phyloP scores from a whole-genome alignment of 169 alveolate genomes.

The Sarcocystis neurona region DNA sequence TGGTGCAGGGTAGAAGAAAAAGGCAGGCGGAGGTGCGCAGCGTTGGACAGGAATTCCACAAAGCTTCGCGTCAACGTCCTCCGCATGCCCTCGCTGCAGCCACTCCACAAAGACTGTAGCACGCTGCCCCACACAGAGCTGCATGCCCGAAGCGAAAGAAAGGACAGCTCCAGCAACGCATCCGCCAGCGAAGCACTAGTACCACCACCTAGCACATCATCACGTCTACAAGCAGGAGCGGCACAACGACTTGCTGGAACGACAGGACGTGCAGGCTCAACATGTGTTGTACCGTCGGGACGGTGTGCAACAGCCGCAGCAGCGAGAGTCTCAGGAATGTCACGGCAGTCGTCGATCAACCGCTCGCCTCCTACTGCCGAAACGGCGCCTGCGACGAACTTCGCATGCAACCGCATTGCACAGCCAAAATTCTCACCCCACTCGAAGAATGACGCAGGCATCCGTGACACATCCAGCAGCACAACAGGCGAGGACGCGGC shows the following conservation, averaged over 20 bases:
- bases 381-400: neutral
- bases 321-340: too few relatives aligned
- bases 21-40: neutral
- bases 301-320: too few relatives aligned
- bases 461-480: neutral
- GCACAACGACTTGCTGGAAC: too few relatives aligned
- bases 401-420: slow-evolving; percentile 10
- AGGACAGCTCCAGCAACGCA: slow-evolving; percentile 7
- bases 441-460: neutral
- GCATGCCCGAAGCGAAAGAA: slow-evolving; percentile 15
- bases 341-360: too few relatives aligned
- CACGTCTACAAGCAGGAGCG: too few relatives aligned
- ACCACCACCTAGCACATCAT: too few relatives aligned
- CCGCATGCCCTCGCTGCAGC: neutral
- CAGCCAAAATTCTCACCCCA: neutral
- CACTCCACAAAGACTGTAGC: slow-evolving; percentile 2
- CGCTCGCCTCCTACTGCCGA: too few relatives aligned
- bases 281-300: too few relatives aligned
- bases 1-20: slow-evolving; percentile 14
- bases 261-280: too few relatives aligned
- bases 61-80: neutral
- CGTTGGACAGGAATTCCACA: neutral
- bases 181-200: too few relatives aligned
- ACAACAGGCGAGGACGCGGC: too few relatives aligned
- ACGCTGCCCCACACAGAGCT: neutral